phyloP scores from a whole-genome alignment of 805 yeast species.

The Ogataea pilisensis region DNA sequence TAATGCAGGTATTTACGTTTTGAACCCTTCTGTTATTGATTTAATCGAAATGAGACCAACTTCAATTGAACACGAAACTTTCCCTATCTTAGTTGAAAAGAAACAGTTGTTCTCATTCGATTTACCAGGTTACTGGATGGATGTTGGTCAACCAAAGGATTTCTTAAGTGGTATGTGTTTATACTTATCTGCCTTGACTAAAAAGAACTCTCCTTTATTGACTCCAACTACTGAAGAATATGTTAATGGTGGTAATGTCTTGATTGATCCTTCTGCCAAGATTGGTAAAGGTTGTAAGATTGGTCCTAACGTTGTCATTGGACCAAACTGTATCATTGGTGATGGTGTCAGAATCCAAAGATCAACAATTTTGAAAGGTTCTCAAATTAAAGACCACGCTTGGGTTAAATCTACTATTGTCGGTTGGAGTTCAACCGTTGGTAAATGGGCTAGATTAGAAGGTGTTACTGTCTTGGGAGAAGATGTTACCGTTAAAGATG shows the following conservation, averaged over 20 bases:
- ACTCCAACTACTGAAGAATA: constrained; percentile 57
- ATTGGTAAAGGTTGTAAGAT: constrained; percentile 89
- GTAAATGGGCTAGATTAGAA: constrained; percentile 98
- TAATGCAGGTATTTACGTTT: constrained; percentile 97
- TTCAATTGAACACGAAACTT: constrained; percentile 98
- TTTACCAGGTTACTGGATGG: constrained; percentile 99
- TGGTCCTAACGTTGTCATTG: constrained; percentile 97
- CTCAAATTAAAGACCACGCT: constrained; percentile 93
- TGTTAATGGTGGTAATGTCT: constrained; percentile 87
- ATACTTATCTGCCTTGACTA: constrained; percentile 81
- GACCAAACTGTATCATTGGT: constrained; percentile 93
- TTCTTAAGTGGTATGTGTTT: constrained; percentile 93
- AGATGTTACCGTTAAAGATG: constrained; percentile 97
- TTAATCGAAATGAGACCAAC: constrained; percentile 97
- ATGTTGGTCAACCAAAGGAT: constrained; percentile 99
- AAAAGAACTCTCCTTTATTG: constrained; percentile 70
- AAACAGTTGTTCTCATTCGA: constrained; percentile 91
- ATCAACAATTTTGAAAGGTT: constrained; percentile 87
- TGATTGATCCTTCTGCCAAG: constrained; percentile 93
- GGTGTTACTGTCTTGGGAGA: constrained; percentile 98
- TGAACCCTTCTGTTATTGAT: constrained; percentile 96
- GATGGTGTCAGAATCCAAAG: constrained; percentile 98
- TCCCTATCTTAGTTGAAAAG: constrained; percentile 91
- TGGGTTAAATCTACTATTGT: constrained; percentile 96
- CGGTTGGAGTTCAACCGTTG: constrained; percentile 98